A percentile compares a stretch with the other conserved stretches of the same genome.
These are phyloP conservation scores for Vitrella brassicaformis DNA, from an alignment of 73 alveolate genomes.

Conservation along the genomic window DNA sequence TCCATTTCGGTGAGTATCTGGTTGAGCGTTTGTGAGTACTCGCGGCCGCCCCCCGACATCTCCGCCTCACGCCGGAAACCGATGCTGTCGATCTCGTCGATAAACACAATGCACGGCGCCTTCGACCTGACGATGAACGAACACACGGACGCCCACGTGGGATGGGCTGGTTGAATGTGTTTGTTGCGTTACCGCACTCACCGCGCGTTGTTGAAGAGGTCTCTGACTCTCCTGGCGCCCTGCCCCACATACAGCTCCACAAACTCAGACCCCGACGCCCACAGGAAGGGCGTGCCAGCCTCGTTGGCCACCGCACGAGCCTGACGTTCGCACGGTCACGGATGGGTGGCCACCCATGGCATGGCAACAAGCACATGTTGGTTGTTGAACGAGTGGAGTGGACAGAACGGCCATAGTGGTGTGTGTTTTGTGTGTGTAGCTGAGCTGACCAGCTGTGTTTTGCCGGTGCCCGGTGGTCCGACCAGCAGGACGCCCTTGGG, in stretches of 20 bases:
- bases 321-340: too few species aligned
- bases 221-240: conserved; percentile 83
- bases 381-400: too few species aligned
- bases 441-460: neutral
- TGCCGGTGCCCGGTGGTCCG: neutral
- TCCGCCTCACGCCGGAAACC: conserved; percentile 62
- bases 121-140: neutral
- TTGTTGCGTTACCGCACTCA: conserved; percentile 64
- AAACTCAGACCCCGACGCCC: conserved; percentile 54
- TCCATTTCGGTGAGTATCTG: conserved; percentile 93
- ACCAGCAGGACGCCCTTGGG: conserved; percentile 33
- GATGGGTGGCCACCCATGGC: too few species aligned
- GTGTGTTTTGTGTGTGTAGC: too few species aligned
- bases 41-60: conserved; percentile 78
- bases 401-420: too few species aligned
- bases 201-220: conserved; percentile 72
- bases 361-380: too few species aligned
- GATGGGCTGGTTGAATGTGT: conserved; percentile 47
- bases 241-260: conserved; percentile 85
- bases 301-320: neutral
- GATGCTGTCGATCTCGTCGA: conserved; percentile 73
- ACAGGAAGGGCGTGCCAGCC: too few species aligned
- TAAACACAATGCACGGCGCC: conserved; percentile 76
- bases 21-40: conserved; percentile 93
- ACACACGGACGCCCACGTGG: neutral